Conservation (phyloP, 2,329 filamentous ascomycete genomes). For the Microdochium trichocladiopsis region DNA sequence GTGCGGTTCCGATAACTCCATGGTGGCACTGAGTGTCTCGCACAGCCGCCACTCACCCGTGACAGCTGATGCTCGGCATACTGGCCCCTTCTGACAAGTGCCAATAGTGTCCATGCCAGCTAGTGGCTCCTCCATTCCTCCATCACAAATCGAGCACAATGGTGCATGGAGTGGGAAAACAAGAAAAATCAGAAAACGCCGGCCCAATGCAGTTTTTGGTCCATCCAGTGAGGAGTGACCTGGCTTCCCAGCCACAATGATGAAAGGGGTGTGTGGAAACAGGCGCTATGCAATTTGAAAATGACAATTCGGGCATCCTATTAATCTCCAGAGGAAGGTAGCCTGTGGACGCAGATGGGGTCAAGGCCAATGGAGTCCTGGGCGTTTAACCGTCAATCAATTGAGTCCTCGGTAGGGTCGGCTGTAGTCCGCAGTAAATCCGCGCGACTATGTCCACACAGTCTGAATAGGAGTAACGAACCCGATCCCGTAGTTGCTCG, state of each 20-base stretch:
- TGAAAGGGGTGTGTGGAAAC: slow-evolving; percentile 25
- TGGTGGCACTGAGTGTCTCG: no score
- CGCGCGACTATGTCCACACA: slow-evolving; percentile 48
- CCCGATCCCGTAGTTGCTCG: slow-evolving; percentile 44
- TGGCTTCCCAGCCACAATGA: slow-evolving; percentile 14
- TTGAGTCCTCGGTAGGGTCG: slow-evolving; percentile 30
- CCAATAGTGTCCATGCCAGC: neutral
- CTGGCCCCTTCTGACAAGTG: neutral
- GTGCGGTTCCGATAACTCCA: no score
- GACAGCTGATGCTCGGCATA: no score
- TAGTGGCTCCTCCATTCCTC: neutral
- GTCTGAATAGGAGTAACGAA: slow-evolving; percentile 58
- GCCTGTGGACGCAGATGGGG: slow-evolving; percentile 32
- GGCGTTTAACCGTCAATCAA: slow-evolving; percentile 47
- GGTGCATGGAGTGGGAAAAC: slow-evolving; percentile 7
- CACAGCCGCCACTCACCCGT: no score
- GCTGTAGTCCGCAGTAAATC: slow-evolving; percentile 29
- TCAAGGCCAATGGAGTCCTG: slow-evolving; percentile 35
- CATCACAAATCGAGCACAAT: neutral
- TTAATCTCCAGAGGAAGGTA: slow-evolving; percentile 35
- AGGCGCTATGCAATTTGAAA: slow-evolving; percentile 52
- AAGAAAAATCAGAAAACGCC: slow-evolving; percentile 18
- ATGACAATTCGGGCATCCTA: slow-evolving; percentile 26
- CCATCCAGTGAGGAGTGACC: slow-evolving; percentile 15
- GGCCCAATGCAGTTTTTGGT: slow-evolving; percentile 22